Base-by-base conservation (phyloP, 805 yeast species). In the Ogataea zsoltii region DNA sequence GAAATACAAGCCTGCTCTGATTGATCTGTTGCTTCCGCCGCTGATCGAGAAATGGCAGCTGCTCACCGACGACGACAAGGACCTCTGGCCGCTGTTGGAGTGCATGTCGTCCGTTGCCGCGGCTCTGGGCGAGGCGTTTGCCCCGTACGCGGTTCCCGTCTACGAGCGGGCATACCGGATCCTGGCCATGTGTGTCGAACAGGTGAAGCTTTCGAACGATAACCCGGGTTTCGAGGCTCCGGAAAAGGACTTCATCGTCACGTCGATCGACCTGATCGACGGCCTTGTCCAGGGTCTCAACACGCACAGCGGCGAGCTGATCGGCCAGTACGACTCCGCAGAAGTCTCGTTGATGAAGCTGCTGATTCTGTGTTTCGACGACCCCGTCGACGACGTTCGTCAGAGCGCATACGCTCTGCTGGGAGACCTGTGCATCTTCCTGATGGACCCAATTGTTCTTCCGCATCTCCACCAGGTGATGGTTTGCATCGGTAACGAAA, bases 31-130 rank as follows among this genome's bases (percentile, higher is more conserved):
- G 15, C 69, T 94, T 54, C 96, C 96, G 4, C 95, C 96, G 19
- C 71, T 94, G 46, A 77, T 92, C 40, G 73, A 69, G 12, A 86
- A 88, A 66, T 94, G 99, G 99, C 81, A 83, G 45, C 56, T 65
- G 32, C 66, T 90, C 41, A 69, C 71, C 13, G 97, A 94, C 61
- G 81, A 82, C 44, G 97, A 92, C 63, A 78, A 79, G 44, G 96
- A 83, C 56, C 67, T 92, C 53, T 89, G 97, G 92, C 95, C 97
- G 5, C 72, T 94, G 52, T 69, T 94, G 48, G 98, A 92, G 65
- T 91, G 98, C 67, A 77, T 94, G 79, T 88, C 97, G 4, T 80
- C 90, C 15, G 86, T 94, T 28, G 96, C 97, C 11, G 90, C 96
- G 1, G 78, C 90, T 2, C 68, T 91, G 48, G 95, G 96, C 17